Percentiles rank a stretch among this genome's conserved stretches.
phyloP scores from a whole-genome alignment of 169 alveolate genomes.

The Babesia gibsoni region DNA sequence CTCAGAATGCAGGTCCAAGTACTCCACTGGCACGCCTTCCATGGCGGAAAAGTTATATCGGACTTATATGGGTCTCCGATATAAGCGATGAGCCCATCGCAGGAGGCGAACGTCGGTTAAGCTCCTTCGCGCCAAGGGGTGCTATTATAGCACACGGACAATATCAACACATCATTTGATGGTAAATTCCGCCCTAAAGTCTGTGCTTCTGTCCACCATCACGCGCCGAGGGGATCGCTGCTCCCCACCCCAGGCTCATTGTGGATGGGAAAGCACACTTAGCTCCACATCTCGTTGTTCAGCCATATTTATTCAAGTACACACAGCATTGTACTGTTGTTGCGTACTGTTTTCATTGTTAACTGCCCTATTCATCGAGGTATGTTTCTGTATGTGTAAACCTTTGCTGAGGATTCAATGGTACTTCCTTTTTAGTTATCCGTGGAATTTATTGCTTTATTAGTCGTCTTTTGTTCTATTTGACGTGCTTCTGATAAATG shows the following conservation, averaged over 20 bases:
- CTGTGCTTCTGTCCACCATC: neutral
- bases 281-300: neutral
- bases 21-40: constrained; percentile 13
- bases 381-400: constrained; percentile 16
- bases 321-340: constrained; percentile 4
- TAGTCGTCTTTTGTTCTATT: too few species aligned
- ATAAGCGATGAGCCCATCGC: neutral
- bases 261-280: neutral
- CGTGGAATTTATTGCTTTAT: too few species aligned
- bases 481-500: neutral
- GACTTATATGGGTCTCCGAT: neutral
- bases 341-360: neutral
- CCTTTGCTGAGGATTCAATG: too few species aligned
- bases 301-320: neutral
- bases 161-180: neutral
- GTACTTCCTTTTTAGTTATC: too few species aligned
- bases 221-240: constrained; percentile 16
- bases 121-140: neutral
- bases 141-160: neutral
- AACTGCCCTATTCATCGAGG: neutral
- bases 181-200: neutral
- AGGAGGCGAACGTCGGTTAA: neutral
- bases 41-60: neutral
- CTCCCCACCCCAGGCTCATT: constrained; percentile 39
- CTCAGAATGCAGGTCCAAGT: constrained; percentile 21